Base-by-base conservation (phyloP, 2,329 filamentous ascomycete genomes). In the Hysterium pulicare region DNA sequence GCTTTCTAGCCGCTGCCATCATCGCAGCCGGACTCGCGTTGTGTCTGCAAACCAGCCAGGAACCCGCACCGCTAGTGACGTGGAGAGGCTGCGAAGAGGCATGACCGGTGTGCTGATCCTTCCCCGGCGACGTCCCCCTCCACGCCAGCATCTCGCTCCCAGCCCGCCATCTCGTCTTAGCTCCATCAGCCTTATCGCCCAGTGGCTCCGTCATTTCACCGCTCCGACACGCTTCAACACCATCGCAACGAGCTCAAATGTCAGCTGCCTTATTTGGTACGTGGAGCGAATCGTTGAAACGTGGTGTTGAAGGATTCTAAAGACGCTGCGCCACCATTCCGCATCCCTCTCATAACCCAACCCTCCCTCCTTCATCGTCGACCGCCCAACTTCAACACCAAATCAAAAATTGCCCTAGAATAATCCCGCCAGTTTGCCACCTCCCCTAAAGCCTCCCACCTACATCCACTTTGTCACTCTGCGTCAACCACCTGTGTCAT, bases 251-350 rank as follows among this genome's bases (percentile, higher is more conserved):
- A 31, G 28, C 28, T 31, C 16, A n/a, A 20, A 13, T 38, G 4
- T 20, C 20, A 38, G 22, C 35, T 38, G 13, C 35, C 35, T 38
- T 5, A 20, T 38, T 38, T 15, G 22, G 19, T 13, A 38, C 19
- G 21, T n/a, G 6, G 3, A 3, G 20, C 35, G 19, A 15, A 15
- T 15, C 10, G 17, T 20, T 38, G 20, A 22, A 38, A 38, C 35
- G 35, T 24, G 22, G 22, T 15, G 15, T 13, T n/a, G 8, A 10
- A 38, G n/a, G 16, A 21, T 21, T 3, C 6, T 23, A 21, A 16
- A 38, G 15, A 38, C 16, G 10, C 21, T 23, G 20, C 35, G 28
- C 28, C 3, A 31, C 3, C 3, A 16, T n/a, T 31, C 28, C 8
- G 28, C 3, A 31, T 9, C 28, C 28, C 28, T 31, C 28, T n/a